These are phyloP conservation scores for Solanum hybrid DNA, from an alignment of 305 asterid genomes.

Conservation along the genomic window DNA sequence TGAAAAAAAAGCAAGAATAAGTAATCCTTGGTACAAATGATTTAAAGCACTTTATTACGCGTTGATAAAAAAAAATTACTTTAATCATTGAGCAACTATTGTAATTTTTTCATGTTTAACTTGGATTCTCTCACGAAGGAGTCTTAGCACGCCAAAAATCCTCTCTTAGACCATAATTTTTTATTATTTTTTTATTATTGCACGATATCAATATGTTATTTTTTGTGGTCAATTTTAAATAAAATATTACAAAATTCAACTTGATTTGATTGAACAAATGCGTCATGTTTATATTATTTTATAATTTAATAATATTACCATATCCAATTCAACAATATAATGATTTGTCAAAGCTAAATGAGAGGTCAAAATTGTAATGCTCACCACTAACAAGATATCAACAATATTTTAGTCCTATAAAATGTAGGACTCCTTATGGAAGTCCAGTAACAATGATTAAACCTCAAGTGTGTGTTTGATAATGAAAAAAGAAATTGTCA, in stretches of 20 bases:
- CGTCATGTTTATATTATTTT: background rate
- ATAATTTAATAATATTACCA: background rate
- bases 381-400: background rate
- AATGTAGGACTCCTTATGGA: background rate
- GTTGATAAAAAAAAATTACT: background rate
- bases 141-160: background rate
- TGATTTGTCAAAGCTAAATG: background rate
- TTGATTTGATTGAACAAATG: background rate
- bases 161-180: background rate
- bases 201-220: background rate
- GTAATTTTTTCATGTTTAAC: background rate
- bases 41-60: background rate
- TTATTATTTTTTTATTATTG: background rate
- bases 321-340: background rate
- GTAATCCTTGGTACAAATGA: fast-evolving
- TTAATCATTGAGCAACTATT: background rate
- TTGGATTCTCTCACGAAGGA: background rate
- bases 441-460: background rate
- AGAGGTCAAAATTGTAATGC: background rate
- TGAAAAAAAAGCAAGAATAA: background rate
- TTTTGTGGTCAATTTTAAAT: background rate
- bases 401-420: background rate
- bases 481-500: background rate
- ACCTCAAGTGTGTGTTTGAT: background rate
- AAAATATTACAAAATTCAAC: background rate